Base-by-base conservation (phyloP, 1,284 basidiomycete genomes). In the Ganoderma multipileum region DNA sequence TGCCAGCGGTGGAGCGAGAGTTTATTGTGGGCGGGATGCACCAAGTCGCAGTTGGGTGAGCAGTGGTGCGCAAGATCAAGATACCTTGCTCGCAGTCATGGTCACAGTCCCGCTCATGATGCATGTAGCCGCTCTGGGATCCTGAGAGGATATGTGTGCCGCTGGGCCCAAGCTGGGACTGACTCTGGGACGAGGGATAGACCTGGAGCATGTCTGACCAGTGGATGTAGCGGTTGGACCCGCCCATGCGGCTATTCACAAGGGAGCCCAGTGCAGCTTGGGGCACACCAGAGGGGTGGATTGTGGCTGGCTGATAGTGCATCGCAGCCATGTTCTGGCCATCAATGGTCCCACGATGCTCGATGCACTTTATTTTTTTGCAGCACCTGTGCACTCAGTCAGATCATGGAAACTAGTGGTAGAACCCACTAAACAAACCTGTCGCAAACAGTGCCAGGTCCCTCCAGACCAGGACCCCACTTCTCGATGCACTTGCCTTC, bases 301-400 rank as follows among this genome's bases (percentile, higher is more conserved):
- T 73, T 47, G 77, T 76, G 20, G 75, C 71, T n/a, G 76, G 76
- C 36, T 65, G 64, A 38, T 72, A 68, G 67, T 72, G 74, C 36
- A 69, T 70, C 44, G 70, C 69, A 30, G 68, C 71, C 20, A 71
- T 44, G 68, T 64, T 81, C 77, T 84, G 82, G 61, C 77, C 79
- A 65, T 89, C 88, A 7, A 91, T 77, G 20, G 91, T 92, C 7
- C 91, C 91, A 11, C 92, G 83, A 20, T 91, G 83, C 78, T 94
- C 93, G 54, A 93, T 90, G 2, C 92, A 87, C 81, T 93, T 93
- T 92, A 94, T 94, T 79, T 94, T 94, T 80, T 94, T 94, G 64
- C 92, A 85, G 79, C 92, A 93, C 65, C 89, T 90, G 61, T 18
- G 50, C 52, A 61, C 55, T 61, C 59, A 47, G 7, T 54, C 23